phyloP scores from a whole-genome alignment of 192 early-diverging fungal species.

The Powellomyces hirtus region DNA sequence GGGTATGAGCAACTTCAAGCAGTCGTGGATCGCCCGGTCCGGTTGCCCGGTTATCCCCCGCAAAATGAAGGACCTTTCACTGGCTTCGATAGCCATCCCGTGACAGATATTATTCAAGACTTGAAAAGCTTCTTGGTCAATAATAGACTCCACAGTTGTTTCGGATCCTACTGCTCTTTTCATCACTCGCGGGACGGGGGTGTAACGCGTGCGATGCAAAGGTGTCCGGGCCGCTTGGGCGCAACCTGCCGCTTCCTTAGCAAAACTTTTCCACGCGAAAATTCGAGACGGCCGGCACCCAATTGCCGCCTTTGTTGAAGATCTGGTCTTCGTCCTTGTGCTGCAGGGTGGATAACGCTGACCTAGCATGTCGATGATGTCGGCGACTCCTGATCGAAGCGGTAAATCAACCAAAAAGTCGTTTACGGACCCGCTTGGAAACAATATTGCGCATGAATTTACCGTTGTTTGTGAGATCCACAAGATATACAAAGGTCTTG shows the following conservation, averaged over 20 bases:
- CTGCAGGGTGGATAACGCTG: background rate
- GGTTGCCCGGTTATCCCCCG: slow-evolving; percentile 6
- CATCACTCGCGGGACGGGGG: background rate
- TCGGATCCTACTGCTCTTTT: background rate
- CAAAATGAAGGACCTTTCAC: background rate
- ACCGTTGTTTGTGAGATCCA: slow-evolving; percentile 12
- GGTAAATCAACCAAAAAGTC: background rate
- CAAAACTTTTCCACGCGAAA: background rate
- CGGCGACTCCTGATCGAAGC: background rate
- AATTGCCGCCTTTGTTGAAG: background rate
- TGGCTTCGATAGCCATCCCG: background rate
- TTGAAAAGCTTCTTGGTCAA: background rate
- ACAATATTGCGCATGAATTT: background rate
- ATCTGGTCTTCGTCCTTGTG: background rate
- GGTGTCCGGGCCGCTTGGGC: background rate
- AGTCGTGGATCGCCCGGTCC: background rate
- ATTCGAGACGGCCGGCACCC: background rate
- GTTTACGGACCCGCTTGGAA: background rate
- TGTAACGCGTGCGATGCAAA: background rate
- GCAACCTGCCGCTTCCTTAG: background rate
- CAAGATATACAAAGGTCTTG: background rate
- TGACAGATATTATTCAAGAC: background rate
- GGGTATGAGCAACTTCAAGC: background rate
- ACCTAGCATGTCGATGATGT: background rate
- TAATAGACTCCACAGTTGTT: background rate